phyloP scores from a whole-genome alignment of 2,329 filamentous ascomycete genomes.

The Botrytis sinoallii region DNA sequence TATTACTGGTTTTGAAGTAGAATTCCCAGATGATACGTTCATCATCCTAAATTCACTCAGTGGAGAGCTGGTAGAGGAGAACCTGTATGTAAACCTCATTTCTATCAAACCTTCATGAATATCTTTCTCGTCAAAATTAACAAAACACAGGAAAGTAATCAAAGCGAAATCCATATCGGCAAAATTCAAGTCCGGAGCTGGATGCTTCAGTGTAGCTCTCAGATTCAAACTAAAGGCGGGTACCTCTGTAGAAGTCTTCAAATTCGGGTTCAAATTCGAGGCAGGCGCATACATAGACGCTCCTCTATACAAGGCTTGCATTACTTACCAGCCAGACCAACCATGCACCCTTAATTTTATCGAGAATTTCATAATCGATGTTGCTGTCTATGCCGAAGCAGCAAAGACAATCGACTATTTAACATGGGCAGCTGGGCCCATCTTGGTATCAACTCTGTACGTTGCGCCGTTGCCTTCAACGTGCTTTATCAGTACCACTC shows the following conservation, averaged over 20 bases:
- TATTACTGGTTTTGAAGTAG: slow-evolving; percentile 21
- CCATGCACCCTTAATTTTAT: slow-evolving; percentile 20
- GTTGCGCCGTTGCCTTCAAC: neutral
- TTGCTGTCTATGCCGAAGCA: neutral
- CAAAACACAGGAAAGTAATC: neutral
- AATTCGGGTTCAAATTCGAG: slow-evolving; percentile 21
- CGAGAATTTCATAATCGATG: slow-evolving; percentile 19
- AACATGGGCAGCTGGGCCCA: neutral
- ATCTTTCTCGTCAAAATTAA: neutral
- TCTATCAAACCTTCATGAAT: neutral
- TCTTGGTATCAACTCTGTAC: neutral
- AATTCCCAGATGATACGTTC: slow-evolving; percentile 18
- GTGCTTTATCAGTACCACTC: neutral
- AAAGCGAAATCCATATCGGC: slow-evolving; percentile 18
- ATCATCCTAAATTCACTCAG: slow-evolving; percentile 21
- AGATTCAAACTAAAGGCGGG: slow-evolving; percentile 18
- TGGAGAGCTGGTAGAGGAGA: slow-evolving; percentile 19
- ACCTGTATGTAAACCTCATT: slow-evolving; percentile 18
- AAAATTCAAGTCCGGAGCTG: slow-evolving; percentile 20
- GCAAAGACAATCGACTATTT: neutral
- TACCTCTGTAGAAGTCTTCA: slow-evolving; percentile 11
- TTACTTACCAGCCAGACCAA: slow-evolving; percentile 14
- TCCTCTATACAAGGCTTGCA: slow-evolving; percentile 22
- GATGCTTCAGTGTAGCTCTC: slow-evolving; percentile 20
- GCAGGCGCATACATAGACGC: slow-evolving; percentile 24